These are phyloP conservation scores for Carpinus fangiana DNA, from an alignment of 306 rosid genomes.

Conservation along the genomic window DNA sequence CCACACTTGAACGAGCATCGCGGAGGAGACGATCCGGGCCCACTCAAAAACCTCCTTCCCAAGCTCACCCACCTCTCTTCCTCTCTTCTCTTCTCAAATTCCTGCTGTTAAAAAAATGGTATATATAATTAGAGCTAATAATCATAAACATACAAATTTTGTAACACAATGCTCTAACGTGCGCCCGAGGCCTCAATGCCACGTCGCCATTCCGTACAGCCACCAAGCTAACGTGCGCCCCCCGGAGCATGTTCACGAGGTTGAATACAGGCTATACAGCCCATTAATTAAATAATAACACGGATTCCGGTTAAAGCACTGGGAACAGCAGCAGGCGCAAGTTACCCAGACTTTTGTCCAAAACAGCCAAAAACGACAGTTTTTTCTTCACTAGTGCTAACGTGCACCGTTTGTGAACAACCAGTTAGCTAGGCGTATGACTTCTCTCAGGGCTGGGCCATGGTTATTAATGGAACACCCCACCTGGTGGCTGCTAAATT, in stretches of 20 bases:
- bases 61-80: constrained; percentile 16
- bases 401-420: constrained; percentile 19
- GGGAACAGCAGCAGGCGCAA: constrained; percentile 36
- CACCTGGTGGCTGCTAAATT: constrained; percentile 32
- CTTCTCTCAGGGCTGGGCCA: not conserved
- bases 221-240: constrained; percentile 3
- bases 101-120: constrained; percentile 13
- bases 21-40: constrained; percentile 83
- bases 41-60: constrained; percentile 62
- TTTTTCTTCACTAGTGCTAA: constrained; percentile 20
- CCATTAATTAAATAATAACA: constrained; percentile 2
- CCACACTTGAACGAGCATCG: constrained; percentile 79
- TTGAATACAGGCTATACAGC: not conserved
- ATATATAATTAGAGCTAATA: not conserved
- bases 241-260: constrained; percentile 18
- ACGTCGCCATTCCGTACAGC: not conserved
- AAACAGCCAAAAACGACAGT: constrained; percentile 31
- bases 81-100: constrained; percentile 12
- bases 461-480: constrained; percentile 31
- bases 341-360: constrained; percentile 28
- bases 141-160: not conserved
- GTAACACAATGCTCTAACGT: not conserved
- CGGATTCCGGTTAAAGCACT: constrained; percentile 21
- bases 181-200: not conserved
- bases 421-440: too few relatives aligned